These are phyloP conservation scores for Pseudoneurospora amorphoporcata DNA, from an alignment of 495 filamentous ascomycete genomes.

Conservation along the genomic window DNA sequence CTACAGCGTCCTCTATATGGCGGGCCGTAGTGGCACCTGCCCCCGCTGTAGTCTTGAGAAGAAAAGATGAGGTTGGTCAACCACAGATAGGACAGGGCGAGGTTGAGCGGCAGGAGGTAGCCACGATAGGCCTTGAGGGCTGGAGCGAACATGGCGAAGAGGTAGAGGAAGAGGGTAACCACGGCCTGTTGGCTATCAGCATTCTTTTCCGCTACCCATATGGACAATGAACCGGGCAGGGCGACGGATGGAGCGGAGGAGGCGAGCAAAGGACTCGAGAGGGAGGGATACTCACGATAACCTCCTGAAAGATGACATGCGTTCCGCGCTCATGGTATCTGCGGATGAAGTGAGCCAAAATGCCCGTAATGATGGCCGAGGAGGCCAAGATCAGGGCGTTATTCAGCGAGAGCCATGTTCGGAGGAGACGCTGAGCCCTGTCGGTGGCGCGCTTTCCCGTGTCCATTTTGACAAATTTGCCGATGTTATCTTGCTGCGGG, in stretches of 20 bases:
- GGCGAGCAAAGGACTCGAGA: background rate
- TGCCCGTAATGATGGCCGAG: conserved; percentile 17
- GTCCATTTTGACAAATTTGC: background rate
- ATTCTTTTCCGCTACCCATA: background rate
- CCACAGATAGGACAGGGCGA: conserved; percentile 25
- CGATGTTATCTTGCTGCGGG: background rate
- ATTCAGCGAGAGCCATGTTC: conserved; percentile 9
- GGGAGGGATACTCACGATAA: conserved; percentile 12
- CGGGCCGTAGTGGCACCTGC: conserved; percentile 11
- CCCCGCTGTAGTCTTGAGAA: conserved; percentile 14
- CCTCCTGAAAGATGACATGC: conserved; percentile 14
- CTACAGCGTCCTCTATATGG: conserved; percentile 3
- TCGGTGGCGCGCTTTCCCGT: background rate
- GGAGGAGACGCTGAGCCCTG: conserved; percentile 3
- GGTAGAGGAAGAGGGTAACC: conserved; percentile 16
- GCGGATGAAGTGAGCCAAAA: conserved; percentile 16
- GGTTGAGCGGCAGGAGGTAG: conserved; percentile 19
- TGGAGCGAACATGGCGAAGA: conserved; percentile 14
- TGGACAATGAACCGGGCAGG: background rate
- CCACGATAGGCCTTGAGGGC: conserved; percentile 19
- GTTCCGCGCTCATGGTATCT: conserved; percentile 9
- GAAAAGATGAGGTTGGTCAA: conserved; percentile 21
- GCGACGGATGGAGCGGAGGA: background rate
- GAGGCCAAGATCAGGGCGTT: conserved; percentile 18
- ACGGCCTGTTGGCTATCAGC: conserved; percentile 3